Base-by-base conservation (phyloP, 768 basidiomycete genomes). In the Russula olivacea region DNA sequence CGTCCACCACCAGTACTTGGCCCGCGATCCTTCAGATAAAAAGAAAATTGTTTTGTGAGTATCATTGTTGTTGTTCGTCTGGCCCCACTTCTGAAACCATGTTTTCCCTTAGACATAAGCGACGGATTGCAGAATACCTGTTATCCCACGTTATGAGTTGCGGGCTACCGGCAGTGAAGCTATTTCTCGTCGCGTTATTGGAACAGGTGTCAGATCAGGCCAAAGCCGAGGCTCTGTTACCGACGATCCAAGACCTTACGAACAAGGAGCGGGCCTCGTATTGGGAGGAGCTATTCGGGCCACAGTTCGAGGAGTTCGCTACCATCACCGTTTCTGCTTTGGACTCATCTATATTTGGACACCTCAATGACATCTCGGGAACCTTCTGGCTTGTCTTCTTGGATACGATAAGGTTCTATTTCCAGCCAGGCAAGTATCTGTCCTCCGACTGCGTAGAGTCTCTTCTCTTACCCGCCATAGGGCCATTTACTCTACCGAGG, bases 121-220 rank as follows among this genome's bases (percentile, higher is more conserved):
- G 82, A 64, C 81, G 85, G 14, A 75, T 94, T 48, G 69, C 91
- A 47, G 91, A 87, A 70, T 93, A 82, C 72, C 72, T 97, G 0
- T 75, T 91, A 7, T 94, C 94, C 1, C 95, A 98, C 71, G 78
- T 88, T 66, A 79, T 80, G 52, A 80, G 83, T 4, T 81, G 88
- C 66, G 73, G 77, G 2, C 70, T 81, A 3, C 72, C 81, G 2
- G 61, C 69, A 1, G 78, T 81, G 19, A 83, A 85, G 63, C 70
- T 82, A 12, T 70, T 75, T 12, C 73, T 98, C 0, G 77, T 98
- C 19, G 74, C 66, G 5, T 74, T 76, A 38, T 59, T 84, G 11
- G 69, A 76, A 30, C 74, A 75, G 10, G 75, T 89, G 43, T 76
- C 81, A 4, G 83, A 84, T 68, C 71, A 64, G 68, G 72, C 71